Evolutionary conservation across 495 filamentous ascomycete genomes (phyloP).

Genomic region (Neurospora pannonica): DNA sequence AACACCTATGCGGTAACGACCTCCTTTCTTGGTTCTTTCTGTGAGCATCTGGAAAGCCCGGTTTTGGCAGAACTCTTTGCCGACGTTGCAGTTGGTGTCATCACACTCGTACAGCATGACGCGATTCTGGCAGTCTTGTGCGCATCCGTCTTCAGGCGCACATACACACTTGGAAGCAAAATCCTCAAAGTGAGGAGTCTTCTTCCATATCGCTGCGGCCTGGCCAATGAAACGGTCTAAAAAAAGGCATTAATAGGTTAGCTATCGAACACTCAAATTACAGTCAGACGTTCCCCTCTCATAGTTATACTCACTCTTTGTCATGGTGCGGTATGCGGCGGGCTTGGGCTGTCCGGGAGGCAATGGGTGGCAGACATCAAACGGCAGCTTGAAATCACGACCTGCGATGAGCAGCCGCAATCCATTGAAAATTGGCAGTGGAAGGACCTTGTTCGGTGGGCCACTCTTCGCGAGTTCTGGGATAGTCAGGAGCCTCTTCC

Average conservation of each 20-base stretch:
- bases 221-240: slow-evolving; percentile 89
- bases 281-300: background rate
- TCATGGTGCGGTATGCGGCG: slow-evolving; percentile 79
- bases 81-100: slow-evolving; percentile 73
- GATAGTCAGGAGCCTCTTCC: slow-evolving; percentile 49
- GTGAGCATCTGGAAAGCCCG: slow-evolving; percentile 76
- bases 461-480: slow-evolving; percentile 34
- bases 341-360: slow-evolving; percentile 81
- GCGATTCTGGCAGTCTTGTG: slow-evolving; percentile 82
- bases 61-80: slow-evolving; percentile 64
- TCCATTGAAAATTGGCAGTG: slow-evolving; percentile 34
- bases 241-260: slow-evolving; percentile 1
- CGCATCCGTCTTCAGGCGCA: slow-evolving; percentile 66
- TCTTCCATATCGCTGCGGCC: slow-evolving; percentile 76
- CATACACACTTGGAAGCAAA: slow-evolving; percentile 74
- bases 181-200: slow-evolving; percentile 59
- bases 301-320: slow-evolving; percentile 55
- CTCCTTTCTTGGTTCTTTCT: slow-evolving; percentile 63
- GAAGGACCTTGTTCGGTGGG: slow-evolving; percentile 34
- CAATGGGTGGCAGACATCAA: slow-evolving; percentile 77
- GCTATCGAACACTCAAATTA: background rate
- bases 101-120: slow-evolving; percentile 98
- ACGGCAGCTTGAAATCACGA: slow-evolving; percentile 81
- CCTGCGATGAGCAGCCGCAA: slow-evolving; percentile 50
- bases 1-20: slow-evolving; percentile 81